Evolutionary conservation across 1,284 basidiomycete genomes (phyloP), one percentile per base, ranked within the genome.

Genomic region (Cystobasidiaceae sp.): DNA sequence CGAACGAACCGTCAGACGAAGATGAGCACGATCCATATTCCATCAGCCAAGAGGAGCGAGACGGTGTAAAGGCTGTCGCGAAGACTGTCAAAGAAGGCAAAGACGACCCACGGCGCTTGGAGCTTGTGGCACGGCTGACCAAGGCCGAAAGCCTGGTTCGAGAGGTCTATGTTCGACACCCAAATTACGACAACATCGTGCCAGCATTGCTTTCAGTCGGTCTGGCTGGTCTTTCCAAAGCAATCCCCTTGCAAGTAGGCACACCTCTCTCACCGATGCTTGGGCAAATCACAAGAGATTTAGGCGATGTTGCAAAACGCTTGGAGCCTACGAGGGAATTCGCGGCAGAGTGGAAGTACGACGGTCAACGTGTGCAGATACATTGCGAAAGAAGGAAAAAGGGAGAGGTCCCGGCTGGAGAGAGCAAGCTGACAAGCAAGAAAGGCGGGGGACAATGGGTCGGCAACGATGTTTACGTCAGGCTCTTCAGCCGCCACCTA

Each of bases 361-460:
- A 93, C 70, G 90, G 90, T 2, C 90, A 93, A 74, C 81, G 90
- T 45, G 88, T 87, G 13, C 90, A 93, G 78, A 86, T 93, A 37
- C 89, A 64, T 34, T 64, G 61, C 33, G 61, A 64, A 49, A 64
- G 37, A 32, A 34, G 61, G 19, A 54, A 49, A 28, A 64, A 51
- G 34, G 61, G 61, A 8, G 46, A 64, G 25, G 43, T 56, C 3
- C 61, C 61, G 13, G 46, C 61, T 39, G 61, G 61, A 4, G 61
- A 64, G 25, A 64, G 61, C 32, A 55, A 46, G 32, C 27, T 64
- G 3, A 55, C 49, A n/a, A 49, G 39, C 3, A 64, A 67, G 52
- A 66, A 62, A 27, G 64, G 64, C 7, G 59, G 72, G 30, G 62
- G 75, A 69, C 25, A 75, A 68, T 57, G 75, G 75, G 72, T 71